A percentile compares a stretch with the other conserved stretches of the same genome.
Evolutionary conservation across 2,329 filamentous ascomycete species (phyloP).

Genomic region (Penicillium sp.): DNA sequence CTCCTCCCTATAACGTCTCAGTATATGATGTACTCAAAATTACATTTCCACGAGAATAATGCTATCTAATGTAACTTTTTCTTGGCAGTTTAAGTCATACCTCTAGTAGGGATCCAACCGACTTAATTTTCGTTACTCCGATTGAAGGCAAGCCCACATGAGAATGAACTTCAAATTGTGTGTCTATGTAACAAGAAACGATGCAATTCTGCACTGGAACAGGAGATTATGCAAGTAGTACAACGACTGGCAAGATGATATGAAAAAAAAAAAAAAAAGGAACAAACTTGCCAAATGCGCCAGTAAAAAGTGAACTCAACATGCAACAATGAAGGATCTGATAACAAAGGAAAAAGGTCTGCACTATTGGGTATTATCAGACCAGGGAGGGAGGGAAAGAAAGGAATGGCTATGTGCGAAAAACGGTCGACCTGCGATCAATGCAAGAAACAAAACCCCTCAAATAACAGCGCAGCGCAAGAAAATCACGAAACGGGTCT

Average conservation of each 20-base stretch:
- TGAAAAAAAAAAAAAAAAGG: background rate
- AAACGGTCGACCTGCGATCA: slow-evolving; percentile 33
- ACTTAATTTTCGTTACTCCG: no score
- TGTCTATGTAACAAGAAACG: background rate
- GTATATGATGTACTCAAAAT: background rate
- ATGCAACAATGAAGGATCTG: background rate
- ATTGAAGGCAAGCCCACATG: background rate
- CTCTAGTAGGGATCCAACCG: no score
- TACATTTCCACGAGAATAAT: background rate
- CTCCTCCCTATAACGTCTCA: background rate
- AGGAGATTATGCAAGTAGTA: background rate
- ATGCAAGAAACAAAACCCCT: slow-evolving; percentile 18
- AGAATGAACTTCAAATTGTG: background rate
- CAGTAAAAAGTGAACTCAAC: background rate
- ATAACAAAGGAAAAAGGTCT: slow-evolving; percentile 12
- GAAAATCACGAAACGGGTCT: slow-evolving; percentile 9
- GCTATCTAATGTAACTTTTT: no score
- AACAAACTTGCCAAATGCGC: background rate
- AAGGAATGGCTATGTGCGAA: slow-evolving; percentile 22
- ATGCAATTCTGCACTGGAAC: background rate
- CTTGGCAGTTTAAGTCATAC: no score
- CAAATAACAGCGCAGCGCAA: slow-evolving; percentile 1
- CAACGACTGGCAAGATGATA: background rate
- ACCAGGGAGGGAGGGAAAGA: slow-evolving; percentile 11
- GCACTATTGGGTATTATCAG: slow-evolving; percentile 26